Evolutionary conservation across 2,329 filamentous ascomycete genomes (phyloP), one percentile per base, ranked within the genome.

Genomic region (Beauveria caledonica): DNA sequence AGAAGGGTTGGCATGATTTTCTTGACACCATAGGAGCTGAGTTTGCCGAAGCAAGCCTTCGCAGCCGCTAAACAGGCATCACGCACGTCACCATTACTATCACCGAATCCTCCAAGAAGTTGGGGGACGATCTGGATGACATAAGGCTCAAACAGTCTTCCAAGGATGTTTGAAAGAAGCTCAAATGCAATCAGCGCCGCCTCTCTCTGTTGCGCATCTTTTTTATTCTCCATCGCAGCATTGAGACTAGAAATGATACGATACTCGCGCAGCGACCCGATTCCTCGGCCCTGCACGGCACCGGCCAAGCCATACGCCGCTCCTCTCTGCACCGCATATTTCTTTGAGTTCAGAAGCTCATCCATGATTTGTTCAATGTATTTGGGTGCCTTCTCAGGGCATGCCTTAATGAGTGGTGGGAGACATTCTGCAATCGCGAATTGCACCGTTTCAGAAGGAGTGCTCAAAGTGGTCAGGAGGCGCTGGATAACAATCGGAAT

Each of bases 1-100:
- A 99, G 82, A 8, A 99, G 82, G 13, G 90, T 96, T 3, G 94
- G 94, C 65, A 99, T 79, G 64, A 99, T 92, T 70, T 94, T 84
- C 76, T 96, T 96, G 62, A 99, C 95, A 72, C 94, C 94, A 68
- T 90, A 99, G 0, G 94, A 97, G 74, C 92, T 97, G 60, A 99
- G 77, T 66, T 87, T 92, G 5, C 90, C 87, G 74, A 99, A 99
- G 73, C 91, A 97, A 11, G 92, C 89, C 76, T 97, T 97, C 54
- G 94, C 89, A 40, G 94, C 90, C 64, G 96, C 92, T 45, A 97
- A 79, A 74, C 93, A 96, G 25, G 92, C 91, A 65, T 96, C 92
- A 70, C 94, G 88, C 33, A 99, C 94, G 72, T 97, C 91, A 54
- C 87, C 83, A 68, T 87, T 96, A 59, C 84, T 80, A 72, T 99